Percentiles rank a stretch among this genome's conserved stretches.
Conservation (phyloP, 2,329 filamentous ascomycete species). For the Fusarium ramigenum region DNA sequence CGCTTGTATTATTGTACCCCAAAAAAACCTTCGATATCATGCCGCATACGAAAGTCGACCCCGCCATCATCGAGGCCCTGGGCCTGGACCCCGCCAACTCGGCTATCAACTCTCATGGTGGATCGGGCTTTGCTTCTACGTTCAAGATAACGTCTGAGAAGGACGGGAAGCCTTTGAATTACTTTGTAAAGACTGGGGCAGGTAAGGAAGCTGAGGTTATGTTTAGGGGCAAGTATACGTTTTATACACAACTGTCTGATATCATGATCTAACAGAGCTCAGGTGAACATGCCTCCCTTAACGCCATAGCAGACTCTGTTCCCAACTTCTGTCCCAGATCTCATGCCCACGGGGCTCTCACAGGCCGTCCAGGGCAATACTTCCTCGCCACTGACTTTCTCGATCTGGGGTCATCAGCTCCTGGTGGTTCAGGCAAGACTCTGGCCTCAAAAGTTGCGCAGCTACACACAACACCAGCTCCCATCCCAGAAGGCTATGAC, state of each 20-base stretch:
- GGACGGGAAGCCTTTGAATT: conserved; percentile 62
- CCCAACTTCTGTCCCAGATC: conserved; percentile 80
- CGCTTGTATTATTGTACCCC: neutral
- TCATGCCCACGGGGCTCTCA: conserved; percentile 73
- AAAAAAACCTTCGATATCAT: neutral
- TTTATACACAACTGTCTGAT: neutral
- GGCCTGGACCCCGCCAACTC: conserved; percentile 70
- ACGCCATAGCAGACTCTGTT: conserved; percentile 77
- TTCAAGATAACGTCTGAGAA: conserved; percentile 62
- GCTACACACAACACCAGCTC: conserved; percentile 80
- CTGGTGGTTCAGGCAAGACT: conserved; percentile 59
- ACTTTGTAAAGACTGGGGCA: conserved; percentile 77
- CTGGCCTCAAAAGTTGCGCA: conserved; percentile 81
- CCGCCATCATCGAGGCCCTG: conserved; percentile 49
- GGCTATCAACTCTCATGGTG: conserved; percentile 68
- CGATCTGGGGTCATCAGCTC: conserved; percentile 62
- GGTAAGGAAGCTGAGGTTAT: conserved; percentile 70
- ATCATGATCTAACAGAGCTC: conserved; percentile 6
- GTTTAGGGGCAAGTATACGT: conserved; percentile 67
- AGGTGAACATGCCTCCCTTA: conserved; percentile 86
- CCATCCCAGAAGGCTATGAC: conserved; percentile 66
- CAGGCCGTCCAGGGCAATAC: conserved; percentile 59
- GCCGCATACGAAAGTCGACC: conserved; percentile 26
- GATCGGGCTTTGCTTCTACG: conserved; percentile 75
- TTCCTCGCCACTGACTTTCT: conserved; percentile 84